Percentiles rank a stretch among this genome's conserved stretches.
Conservation (phyloP, 106 monocot species). For the Acorus gramineus region DNA sequence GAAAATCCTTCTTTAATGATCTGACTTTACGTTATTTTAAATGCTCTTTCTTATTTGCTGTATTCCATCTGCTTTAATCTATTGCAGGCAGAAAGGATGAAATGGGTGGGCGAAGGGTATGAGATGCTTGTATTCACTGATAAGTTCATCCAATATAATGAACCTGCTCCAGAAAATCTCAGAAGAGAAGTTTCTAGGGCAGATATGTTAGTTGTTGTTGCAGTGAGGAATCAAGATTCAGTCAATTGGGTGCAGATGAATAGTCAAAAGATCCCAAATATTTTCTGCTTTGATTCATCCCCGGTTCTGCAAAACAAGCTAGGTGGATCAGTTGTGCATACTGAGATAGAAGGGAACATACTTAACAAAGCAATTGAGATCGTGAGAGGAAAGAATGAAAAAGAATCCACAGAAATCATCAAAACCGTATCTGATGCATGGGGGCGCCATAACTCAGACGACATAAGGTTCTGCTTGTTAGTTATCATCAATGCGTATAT, state of each 20-base stretch:
- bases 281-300: constrained; percentile 75
- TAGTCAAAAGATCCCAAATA: constrained; percentile 39
- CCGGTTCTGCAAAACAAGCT: constrained; percentile 48
- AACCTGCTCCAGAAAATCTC: constrained; percentile 17
- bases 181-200: constrained; percentile 25
- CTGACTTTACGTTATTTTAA: neutral
- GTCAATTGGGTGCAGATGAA: constrained; percentile 47
- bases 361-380: constrained; percentile 21
- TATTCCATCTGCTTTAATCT: neutral
- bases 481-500: constrained; percentile 83
- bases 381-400: constrained; percentile 4
- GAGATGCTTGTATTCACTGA: constrained; percentile 69
- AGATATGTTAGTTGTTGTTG: constrained; percentile 59
- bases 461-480: constrained; percentile 81
- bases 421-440: constrained; percentile 73
- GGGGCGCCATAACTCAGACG: constrained; percentile 80
- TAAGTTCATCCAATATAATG: constrained; percentile 15
- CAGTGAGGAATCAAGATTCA: constrained; percentile 35
- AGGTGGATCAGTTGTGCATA: constrained; percentile 38
- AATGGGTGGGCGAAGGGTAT: constrained; percentile 79
- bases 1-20: neutral
- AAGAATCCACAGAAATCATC: constrained; percentile 32
- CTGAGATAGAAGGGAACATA: constrained; percentile 18
- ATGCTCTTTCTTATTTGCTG: neutral
- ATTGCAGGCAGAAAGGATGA: constrained; percentile 59